Percentiles rank a stretch among this genome's conserved stretches.
Conservation (phyloP, 148 eudicot species). For the Spergularia marina region DNA sequence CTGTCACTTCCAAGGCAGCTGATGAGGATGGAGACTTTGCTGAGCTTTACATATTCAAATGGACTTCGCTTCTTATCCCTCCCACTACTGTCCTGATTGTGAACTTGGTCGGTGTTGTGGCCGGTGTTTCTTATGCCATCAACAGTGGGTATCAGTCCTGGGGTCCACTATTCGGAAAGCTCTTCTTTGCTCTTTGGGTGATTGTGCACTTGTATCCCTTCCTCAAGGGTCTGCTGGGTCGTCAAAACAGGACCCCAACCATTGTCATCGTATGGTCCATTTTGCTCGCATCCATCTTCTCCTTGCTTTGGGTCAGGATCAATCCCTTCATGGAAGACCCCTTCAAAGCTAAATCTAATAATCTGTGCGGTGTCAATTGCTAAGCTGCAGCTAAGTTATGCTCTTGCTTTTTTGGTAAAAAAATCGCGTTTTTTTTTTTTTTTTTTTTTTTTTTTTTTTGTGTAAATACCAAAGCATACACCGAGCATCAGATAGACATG, state of each 20-base stretch:
- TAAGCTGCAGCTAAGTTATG: conserved; percentile 20
- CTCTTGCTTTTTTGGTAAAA: neutral
- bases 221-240: conserved; percentile 82
- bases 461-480: conserved; percentile 17
- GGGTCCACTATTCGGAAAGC: conserved; percentile 85
- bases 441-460: conserved; percentile 14
- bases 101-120: conserved; percentile 75
- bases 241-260: conserved; percentile 77
- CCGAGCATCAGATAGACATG: conserved; percentile 5
- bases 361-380: conserved; percentile 60
- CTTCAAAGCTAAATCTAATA: conserved; percentile 21
- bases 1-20: conserved; percentile 76
- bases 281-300: conserved; percentile 77
- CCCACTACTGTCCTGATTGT: conserved; percentile 73
- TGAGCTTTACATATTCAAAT: conserved; percentile 74
- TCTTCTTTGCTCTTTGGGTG: conserved; percentile 80
- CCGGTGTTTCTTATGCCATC: conserved; percentile 71
- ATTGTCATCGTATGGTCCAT: conserved; percentile 86
- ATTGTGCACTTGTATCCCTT: conserved; percentile 79
- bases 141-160: conserved; percentile 83
- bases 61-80: conserved; percentile 79
- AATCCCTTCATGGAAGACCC: conserved; percentile 59
- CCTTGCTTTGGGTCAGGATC: conserved; percentile 79
- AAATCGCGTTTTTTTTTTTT: neutral
- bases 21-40: conserved; percentile 81